phyloP scores from a whole-genome alignment of 768 basidiomycete species.

The Cystobasidium tubakii region DNA sequence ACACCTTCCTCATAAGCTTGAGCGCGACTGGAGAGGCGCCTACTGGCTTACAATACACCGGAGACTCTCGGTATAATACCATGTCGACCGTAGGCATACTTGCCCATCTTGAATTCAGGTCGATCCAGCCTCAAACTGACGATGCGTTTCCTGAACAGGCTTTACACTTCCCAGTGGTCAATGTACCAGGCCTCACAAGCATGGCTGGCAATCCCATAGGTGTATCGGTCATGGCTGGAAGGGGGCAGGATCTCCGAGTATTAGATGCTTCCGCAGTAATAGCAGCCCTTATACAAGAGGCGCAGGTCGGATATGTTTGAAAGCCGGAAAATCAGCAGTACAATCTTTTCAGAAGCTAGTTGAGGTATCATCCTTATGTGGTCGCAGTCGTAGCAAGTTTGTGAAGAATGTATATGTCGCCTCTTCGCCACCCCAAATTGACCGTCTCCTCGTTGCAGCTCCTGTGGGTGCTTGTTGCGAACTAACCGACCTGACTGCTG shows the following conservation, averaged over 20 bases:
- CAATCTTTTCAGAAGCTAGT: too few species aligned
- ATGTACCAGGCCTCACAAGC: slow-evolving; percentile 48
- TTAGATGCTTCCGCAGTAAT: not conserved
- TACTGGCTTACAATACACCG: slow-evolving; percentile 41
- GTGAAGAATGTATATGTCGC: too few species aligned
- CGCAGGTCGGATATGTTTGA: too few species aligned
- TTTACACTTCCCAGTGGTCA: slow-evolving; percentile 36
- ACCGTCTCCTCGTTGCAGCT: not conserved
- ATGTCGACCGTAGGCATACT: slow-evolving; percentile 9
- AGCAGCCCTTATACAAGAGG: not conserved
- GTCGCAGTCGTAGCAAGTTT: too few species aligned
- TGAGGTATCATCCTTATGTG: too few species aligned
- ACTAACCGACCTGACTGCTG: not conserved
- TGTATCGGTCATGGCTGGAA: slow-evolving; percentile 47
- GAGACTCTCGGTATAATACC: slow-evolving; percentile 32
- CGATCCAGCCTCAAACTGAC: not conserved
- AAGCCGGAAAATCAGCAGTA: too few species aligned
- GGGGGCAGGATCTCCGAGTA: slow-evolving; percentile 37
- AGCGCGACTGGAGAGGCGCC: slow-evolving; percentile 46
- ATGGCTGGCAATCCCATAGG: slow-evolving; percentile 47
- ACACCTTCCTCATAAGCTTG: slow-evolving; percentile 47
- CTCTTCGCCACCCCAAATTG: too few species aligned
- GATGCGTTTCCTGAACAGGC: not conserved
- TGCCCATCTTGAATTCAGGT: too few species aligned
- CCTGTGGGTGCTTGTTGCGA: not conserved